Evolutionary conservation across 2,329 filamentous ascomycete genomes (phyloP), one percentile per base, ranked within the genome.

Genomic region (Pseudogymnoascus sp.): DNA sequence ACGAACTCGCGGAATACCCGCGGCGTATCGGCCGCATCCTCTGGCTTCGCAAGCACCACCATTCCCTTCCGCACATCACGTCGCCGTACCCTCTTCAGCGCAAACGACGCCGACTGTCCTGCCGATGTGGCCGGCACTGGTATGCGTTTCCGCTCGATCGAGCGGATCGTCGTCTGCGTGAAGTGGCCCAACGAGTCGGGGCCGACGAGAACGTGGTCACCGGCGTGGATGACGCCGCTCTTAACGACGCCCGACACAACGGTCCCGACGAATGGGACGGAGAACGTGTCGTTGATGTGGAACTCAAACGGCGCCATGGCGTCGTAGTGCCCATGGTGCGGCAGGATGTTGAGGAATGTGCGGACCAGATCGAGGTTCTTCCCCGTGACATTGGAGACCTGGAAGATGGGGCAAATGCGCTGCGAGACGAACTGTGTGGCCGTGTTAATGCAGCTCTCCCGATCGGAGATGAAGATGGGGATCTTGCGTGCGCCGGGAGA

Each of bases 1-100:
- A 93, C 80, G 71, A 93, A 93, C 72, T 92, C 89, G 35, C 83
- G 80, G 72, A 88, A 84, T 10, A 91, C 90, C 68, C 87, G 95
- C 67, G 79, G 90, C 70, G 72, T 79, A 66, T 89, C 82, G 62
- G 86, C 86, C 5, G 46, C 7, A 13, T 53, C 46, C 61, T 96
- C 90, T 11, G 88, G 77, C 73, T 93, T 96, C 50, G 92, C 90
- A 31, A 99, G 79, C 4, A 97, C 91, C 1, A 99, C 95, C 93
- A 97, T 97, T 31, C 95, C 95, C 79, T 99, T 99, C 11, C 95
- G 84, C 0, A 99, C 93, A 68, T 97, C 93, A 75, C 93, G 96
- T 44, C 93, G 82, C 59, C 92, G 86, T 2, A 97, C 83, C 66
- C 92, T 88, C 68, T 95, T 93, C 62, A 99, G 75, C 0, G 95